Conservation (phyloP, 352 stramenopile genomes). For the Phytophthora brassicae region DNA sequence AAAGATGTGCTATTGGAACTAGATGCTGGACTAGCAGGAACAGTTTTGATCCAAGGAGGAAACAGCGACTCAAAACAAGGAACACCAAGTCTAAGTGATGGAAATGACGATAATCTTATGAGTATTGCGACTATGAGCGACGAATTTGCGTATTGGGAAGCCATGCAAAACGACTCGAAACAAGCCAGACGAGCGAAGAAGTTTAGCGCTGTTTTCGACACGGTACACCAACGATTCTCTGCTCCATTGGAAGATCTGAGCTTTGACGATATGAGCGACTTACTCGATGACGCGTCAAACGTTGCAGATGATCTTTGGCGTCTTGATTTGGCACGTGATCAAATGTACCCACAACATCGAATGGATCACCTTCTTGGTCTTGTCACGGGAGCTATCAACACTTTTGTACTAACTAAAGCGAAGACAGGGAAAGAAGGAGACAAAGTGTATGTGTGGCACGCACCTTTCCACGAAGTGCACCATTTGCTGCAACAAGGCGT, state of each 20-base stretch:
- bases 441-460: slow-evolving; percentile 66
- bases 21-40: slow-evolving; percentile 55
- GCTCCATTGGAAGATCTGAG: slow-evolving; percentile 52
- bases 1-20: slow-evolving; percentile 81
- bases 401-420: slow-evolving; percentile 60
- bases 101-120: slow-evolving; percentile 50
- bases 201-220: slow-evolving; percentile 80
- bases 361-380: slow-evolving; percentile 91
- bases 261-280: slow-evolving; percentile 80
- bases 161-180: slow-evolving; percentile 43
- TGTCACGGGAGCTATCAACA: slow-evolving; percentile 75
- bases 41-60: slow-evolving; percentile 38
- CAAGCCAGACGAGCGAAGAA: slow-evolving; percentile 73
- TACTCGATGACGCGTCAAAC: slow-evolving; percentile 86
- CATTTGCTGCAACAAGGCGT: slow-evolving; percentile 59
- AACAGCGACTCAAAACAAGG: slow-evolving; percentile 21
- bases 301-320: slow-evolving; percentile 90
- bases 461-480: slow-evolving; percentile 58
- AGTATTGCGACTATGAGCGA: slow-evolving; percentile 83
- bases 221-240: slow-evolving; percentile 77
- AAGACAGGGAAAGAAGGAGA: slow-evolving; percentile 21
- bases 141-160: slow-evolving; percentile 89
- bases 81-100: slow-evolving; percentile 22
- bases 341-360: slow-evolving; percentile 80
- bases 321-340: slow-evolving; percentile 56